Evolutionary conservation across 2,329 filamentous ascomycete genomes (phyloP).

Genomic region (Ceratocystis cubensis): DNA sequence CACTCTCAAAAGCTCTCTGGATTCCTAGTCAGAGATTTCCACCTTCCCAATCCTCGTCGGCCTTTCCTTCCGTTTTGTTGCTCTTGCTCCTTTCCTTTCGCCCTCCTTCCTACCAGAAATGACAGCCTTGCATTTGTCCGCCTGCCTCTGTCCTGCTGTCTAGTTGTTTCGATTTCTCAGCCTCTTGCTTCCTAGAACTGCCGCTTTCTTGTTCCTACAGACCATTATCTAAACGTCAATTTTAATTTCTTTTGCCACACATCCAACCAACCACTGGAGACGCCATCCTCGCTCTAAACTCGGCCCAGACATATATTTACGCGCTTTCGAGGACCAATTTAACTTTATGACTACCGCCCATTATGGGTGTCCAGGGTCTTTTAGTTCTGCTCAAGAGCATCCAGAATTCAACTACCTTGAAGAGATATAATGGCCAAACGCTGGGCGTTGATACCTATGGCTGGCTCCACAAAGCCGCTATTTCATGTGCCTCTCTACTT

Average conservation of each 20-base stretch:
- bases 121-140: not conserved
- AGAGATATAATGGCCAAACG: slow-evolving; percentile 75
- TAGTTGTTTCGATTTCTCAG: not conserved
- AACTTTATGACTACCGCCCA: slow-evolving; percentile 1
- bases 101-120: not conserved
- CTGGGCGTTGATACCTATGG: slow-evolving; percentile 95
- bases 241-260: not conserved
- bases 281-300: not conserved
- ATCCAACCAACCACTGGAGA: not conserved
- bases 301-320: not conserved
- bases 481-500: slow-evolving; percentile 81
- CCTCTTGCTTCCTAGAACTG: not conserved
- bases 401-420: slow-evolving; percentile 74
- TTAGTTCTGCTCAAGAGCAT: slow-evolving; percentile 92
- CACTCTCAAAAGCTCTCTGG: too few species aligned
- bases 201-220: not conserved
- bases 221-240: not conserved
- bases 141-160: not conserved
- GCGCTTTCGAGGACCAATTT: not conserved
- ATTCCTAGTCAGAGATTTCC: too few species aligned
- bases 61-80: not conserved
- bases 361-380: slow-evolving; percentile 33
- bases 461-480: slow-evolving; percentile 90
- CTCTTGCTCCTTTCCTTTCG: not conserved
- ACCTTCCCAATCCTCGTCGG: not conserved